Conservation (phyloP, 2,329 filamentous ascomycete species). For the Stromatinia cepivora region DNA sequence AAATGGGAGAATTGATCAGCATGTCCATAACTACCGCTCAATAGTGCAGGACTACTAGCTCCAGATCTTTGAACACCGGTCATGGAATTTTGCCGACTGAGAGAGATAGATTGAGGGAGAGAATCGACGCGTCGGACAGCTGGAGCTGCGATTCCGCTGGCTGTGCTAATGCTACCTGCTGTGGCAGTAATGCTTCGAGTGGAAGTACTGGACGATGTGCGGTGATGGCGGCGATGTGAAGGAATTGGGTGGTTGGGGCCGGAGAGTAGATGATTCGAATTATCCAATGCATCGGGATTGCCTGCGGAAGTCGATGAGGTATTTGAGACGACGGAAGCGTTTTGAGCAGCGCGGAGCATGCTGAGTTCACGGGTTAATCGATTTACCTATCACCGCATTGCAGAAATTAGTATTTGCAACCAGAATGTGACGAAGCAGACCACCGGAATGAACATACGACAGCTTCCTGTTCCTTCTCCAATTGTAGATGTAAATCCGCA, state of each 20-base stretch:
- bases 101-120: slow-evolving; percentile 32
- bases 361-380: slow-evolving; percentile 87
- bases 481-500: slow-evolving; percentile 81
- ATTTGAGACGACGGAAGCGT: slow-evolving; percentile 65
- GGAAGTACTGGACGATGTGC: slow-evolving; percentile 53
- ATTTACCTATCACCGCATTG: slow-evolving; percentile 65
- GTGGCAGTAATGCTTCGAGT: slow-evolving; percentile 52
- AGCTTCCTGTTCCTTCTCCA: slow-evolving; percentile 94
- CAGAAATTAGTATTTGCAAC: slow-evolving; percentile 10
- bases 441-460: slow-evolving; percentile 60
- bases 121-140: slow-evolving; percentile 28
- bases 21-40: slow-evolving; percentile 34
- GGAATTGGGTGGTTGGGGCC: slow-evolving; percentile 60
- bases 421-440: neutral
- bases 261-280: slow-evolving; percentile 55
- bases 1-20: slow-evolving; percentile 38
- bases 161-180: slow-evolving; percentile 43
- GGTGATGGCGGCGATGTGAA: slow-evolving; percentile 55
- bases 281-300: slow-evolving; percentile 51
- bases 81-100: slow-evolving; percentile 40
- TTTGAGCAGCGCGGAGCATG: slow-evolving; percentile 71
- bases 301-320: slow-evolving; percentile 61
- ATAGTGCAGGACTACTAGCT: slow-evolving; percentile 37
- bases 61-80: slow-evolving; percentile 37
- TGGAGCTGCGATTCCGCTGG: slow-evolving; percentile 33